These are phyloP conservation scores for Apiotrichum domesticum DNA, from an alignment of 1,284 basidiomycete species.

Conservation along the genomic window DNA sequence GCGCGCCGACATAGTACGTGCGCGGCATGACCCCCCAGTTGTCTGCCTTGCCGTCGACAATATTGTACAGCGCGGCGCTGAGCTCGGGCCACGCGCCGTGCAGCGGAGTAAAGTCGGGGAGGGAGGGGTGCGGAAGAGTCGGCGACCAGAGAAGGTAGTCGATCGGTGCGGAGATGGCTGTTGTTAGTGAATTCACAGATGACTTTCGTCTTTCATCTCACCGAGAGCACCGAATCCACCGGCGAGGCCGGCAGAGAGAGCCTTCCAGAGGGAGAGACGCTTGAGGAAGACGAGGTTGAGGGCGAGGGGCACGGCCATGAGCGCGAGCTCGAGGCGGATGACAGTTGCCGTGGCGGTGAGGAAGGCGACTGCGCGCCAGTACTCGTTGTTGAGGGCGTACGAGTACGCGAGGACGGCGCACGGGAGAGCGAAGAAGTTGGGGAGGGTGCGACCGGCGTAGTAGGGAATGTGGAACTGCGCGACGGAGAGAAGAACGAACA, in stretches of 20 bases:
- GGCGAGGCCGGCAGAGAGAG: conserved; percentile 55
- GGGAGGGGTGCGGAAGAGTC: conserved; percentile 28
- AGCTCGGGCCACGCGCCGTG: conserved; percentile 82
- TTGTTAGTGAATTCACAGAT: background rate
- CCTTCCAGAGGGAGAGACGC: conserved; percentile 49
- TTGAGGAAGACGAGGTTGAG: conserved; percentile 55
- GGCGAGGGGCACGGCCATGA: conserved; percentile 60
- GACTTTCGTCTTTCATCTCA: conserved; percentile 39
- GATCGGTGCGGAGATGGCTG: conserved; percentile 60
- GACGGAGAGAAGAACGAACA: conserved; percentile 64
- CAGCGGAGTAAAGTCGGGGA: conserved; percentile 29
- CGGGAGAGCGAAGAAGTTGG: conserved; percentile 86
- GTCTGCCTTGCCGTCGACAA: conserved; percentile 73
- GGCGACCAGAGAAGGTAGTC: conserved; percentile 82
- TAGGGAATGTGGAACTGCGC: conserved; percentile 88
- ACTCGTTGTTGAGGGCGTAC: conserved; percentile 19
- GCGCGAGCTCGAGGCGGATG: conserved; percentile 72
- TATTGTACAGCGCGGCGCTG: conserved; percentile 74
- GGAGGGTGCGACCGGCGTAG: conserved; percentile 86
- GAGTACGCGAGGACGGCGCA: conserved; percentile 43
- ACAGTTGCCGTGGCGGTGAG: conserved; percentile 66
- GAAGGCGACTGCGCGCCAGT: conserved; percentile 39
- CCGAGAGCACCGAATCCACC: conserved; percentile 57
- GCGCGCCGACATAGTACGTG: conserved; percentile 62
- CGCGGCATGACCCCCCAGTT: conserved; percentile 86